phyloP scores from a whole-genome alignment of 2,329 filamentous ascomycete species.

The Hypoxylon sp. region DNA sequence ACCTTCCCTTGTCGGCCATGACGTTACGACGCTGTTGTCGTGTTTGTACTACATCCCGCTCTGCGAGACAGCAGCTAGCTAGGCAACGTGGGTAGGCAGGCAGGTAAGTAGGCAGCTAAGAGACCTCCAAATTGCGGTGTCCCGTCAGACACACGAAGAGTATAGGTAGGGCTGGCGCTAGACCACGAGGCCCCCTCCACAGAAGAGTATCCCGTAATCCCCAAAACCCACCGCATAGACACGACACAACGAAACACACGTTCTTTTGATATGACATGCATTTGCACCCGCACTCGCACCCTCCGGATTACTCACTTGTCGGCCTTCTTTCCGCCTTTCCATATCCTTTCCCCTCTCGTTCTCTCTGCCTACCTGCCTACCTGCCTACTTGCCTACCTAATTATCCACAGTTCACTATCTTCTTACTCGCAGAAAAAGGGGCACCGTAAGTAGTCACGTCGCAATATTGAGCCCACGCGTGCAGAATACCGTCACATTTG shows the following conservation, averaged over 20 bases:
- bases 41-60: conserved; percentile 18
- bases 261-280: conserved; percentile 1
- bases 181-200: neutral
- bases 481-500: conserved; percentile 49
- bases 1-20: conserved; percentile 5
- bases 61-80: conserved; percentile 16
- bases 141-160: conserved; percentile 6
- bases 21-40: conserved; percentile 8
- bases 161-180: conserved; percentile 6
- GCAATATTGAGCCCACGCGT: conserved; percentile 36
- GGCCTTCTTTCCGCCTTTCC: neutral
- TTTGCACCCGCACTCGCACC: neutral
- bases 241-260: neutral
- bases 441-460: conserved; percentile 11
- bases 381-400: conserved; percentile 14
- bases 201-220: neutral
- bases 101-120: conserved; percentile 3
- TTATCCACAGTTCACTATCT: conserved; percentile 2
- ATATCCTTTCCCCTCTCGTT: neutral
- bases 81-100: neutral
- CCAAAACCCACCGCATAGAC: neutral
- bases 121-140: neutral
- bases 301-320: neutral
- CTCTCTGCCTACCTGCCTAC: conserved; percentile 18
- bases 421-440: conserved; percentile 14